phyloP scores from a whole-genome alignment of 2,329 filamentous ascomycete genomes.

The Cladosporium colombiae region DNA sequence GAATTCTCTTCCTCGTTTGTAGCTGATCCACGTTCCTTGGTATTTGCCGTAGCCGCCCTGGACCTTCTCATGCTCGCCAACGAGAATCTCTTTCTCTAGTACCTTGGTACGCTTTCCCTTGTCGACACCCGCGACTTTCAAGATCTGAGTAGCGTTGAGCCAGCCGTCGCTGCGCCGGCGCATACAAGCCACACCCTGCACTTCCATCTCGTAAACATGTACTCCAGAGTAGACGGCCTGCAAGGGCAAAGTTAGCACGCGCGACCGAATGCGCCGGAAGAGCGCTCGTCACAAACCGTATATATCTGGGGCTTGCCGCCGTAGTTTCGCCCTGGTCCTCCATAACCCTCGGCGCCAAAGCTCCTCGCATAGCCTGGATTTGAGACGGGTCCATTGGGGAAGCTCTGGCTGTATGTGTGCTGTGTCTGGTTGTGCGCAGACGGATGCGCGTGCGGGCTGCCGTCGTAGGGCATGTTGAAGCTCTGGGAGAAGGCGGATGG shows the following conservation, averaged over 20 bases:
- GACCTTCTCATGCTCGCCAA: slow-evolving; percentile 95
- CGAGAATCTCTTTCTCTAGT: slow-evolving; percentile 94
- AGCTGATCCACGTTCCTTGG: slow-evolving; percentile 97
- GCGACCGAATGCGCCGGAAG: background rate
- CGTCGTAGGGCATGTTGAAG: slow-evolving; percentile 36
- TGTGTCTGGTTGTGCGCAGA: slow-evolving; percentile 27
- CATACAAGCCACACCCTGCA: slow-evolving; percentile 92
- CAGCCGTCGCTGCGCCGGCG: slow-evolving; percentile 91
- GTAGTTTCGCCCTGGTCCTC: slow-evolving; percentile 28
- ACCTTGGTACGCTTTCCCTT: slow-evolving; percentile 98
- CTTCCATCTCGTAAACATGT: slow-evolving; percentile 97
- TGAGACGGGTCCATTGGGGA: slow-evolving; percentile 36
- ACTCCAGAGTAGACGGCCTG: slow-evolving; percentile 92
- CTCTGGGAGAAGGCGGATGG: slow-evolving; percentile 24
- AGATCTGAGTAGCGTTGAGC: slow-evolving; percentile 96
- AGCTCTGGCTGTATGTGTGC: slow-evolving; percentile 33
- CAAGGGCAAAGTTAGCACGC: slow-evolving; percentile 15
- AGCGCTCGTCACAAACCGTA: slow-evolving; percentile 41
- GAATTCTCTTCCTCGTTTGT: slow-evolving; percentile 87
- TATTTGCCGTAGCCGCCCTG: slow-evolving; percentile 99
- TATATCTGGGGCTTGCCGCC: slow-evolving; percentile 51
- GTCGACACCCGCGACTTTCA: slow-evolving; percentile 95
- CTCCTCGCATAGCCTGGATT: slow-evolving; percentile 42
- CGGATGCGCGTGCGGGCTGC: slow-evolving; percentile 19
- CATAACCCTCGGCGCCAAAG: slow-evolving; percentile 34